A percentile compares a stretch with the other conserved stretches of the same genome.
Evolutionary conservation across 306 rosid genomes (phyloP).

Genomic region (Neltuma alba): DNA sequence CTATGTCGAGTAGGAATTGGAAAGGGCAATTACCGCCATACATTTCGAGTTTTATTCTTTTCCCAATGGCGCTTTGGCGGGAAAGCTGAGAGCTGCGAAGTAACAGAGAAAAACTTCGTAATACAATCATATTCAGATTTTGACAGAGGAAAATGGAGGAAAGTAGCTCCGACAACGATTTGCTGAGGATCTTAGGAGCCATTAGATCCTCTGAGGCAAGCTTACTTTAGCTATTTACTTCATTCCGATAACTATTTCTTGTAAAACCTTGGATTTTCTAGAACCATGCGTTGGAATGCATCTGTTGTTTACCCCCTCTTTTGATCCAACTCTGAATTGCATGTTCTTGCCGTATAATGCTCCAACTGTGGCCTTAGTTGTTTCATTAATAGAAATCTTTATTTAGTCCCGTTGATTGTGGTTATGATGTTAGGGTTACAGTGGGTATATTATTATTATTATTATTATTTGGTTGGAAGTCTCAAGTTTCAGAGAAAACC

Average conservation of each 20-base stretch:
- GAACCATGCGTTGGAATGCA: background rate
- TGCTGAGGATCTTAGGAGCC: constrained; percentile 60
- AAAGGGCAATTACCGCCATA: background rate
- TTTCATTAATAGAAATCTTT: constrained; percentile 22
- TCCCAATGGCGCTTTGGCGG: constrained; percentile 42
- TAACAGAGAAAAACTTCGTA: background rate
- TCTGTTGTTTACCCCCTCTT: background rate
- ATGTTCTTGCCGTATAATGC: background rate
- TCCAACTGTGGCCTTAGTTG: background rate
- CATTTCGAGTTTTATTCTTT: background rate
- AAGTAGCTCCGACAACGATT: constrained; percentile 45
- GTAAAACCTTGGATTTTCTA: background rate
- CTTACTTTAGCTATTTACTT: background rate
- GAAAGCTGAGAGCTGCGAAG: constrained; percentile 30
- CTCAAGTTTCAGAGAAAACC: background rate
- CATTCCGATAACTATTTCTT: background rate
- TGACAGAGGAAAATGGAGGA: constrained; percentile 56
- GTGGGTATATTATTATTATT: background rate
- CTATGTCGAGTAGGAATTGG: background rate
- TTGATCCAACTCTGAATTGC: background rate
- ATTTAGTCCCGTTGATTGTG: background rate
- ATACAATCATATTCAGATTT: background rate
- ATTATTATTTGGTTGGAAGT: background rate
- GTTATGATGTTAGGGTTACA: background rate
- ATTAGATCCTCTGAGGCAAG: constrained; percentile 82